Evolutionary conservation across 2,329 filamentous ascomycete species (phyloP), one percentile per base, ranked within the genome.

Genomic region (Epichloe bromicola): DNA sequence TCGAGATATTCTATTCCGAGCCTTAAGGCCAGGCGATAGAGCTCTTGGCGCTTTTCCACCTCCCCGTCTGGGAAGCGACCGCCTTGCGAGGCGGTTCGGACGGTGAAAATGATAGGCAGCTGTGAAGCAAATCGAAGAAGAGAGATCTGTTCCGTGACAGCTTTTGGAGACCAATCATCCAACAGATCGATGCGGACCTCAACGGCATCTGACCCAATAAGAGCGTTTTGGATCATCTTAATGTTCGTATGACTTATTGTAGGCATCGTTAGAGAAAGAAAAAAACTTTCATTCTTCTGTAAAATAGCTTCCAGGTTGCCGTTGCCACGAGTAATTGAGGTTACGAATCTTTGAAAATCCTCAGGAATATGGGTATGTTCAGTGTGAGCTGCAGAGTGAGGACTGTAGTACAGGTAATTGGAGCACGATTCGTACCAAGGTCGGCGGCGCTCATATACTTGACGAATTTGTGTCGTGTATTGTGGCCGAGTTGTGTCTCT

Each of bases 151-250:
- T 85, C 80, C 45, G 82, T 80, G 36, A 98, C 78, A 55, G 86
- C 95, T 52, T 95, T 88, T 1, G 81, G 69, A 3, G 80, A 74
- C 5, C 82, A 79, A 61, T 96, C 86, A 54, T 85, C 77, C 15
- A 98, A 76, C 41, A 98, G 72, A 67, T 98, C 93, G 4, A 95
- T 87, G n/a, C 93, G 82, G 48, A 98, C 70, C 67, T 98, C 93
- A 11, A 97, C 88, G 3, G 91, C 93, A 68, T 98, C 91, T 7
- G 87, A 86, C 4, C 93, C 93, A 40, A 94, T 82, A 12, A 85
- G 81, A 42, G 89, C 84, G 48, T 80, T 74, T 2, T 83, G 81
- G 43, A 98, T 74, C 30, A 83, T 70, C 19, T 82, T 73, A 8
- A 80, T 64, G 33, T 83, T 79, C 19, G 78, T 70, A 11, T 76